Conservation (phyloP, 768 basidiomycete species). For the Rhizopogon vesiculosus region DNA sequence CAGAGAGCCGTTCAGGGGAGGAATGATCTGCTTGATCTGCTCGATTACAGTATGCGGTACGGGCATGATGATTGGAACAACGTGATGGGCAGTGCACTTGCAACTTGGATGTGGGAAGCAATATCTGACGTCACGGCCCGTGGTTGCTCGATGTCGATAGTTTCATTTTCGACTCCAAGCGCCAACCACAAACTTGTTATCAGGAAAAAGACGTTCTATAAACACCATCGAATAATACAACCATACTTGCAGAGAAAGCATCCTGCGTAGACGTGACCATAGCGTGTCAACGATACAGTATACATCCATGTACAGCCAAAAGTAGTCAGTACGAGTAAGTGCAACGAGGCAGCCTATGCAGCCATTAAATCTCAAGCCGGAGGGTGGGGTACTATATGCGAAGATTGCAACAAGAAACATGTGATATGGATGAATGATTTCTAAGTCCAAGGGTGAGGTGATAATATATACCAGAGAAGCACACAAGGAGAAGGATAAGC, state of each 20-base stretch:
- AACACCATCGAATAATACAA: not conserved
- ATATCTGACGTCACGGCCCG: not conserved
- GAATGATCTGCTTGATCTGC: conserved; percentile 80
- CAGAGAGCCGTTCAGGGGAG: conserved; percentile 81
- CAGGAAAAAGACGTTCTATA: too few species aligned
- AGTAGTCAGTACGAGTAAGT: conserved; percentile 3
- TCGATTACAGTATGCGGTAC: conserved; percentile 57
- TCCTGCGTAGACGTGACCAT: conserved; percentile 4
- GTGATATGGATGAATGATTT: conserved; percentile 1
- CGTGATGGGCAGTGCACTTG: not conserved
- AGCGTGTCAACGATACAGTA: conserved; percentile 1
- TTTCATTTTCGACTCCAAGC: too few species aligned
- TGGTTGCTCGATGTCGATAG: too few species aligned
- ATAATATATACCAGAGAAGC: conserved; percentile 17
- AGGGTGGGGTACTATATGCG: conserved; percentile 15
- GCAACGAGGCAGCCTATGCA: conserved; percentile 9
- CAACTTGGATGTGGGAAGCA: not conserved
- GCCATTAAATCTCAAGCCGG: conserved; percentile 18
- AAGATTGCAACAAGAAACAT: not conserved
- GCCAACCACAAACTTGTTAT: too few species aligned
- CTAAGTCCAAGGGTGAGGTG: conserved; percentile 18
- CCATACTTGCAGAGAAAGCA: not conserved
- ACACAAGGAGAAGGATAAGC: not conserved
- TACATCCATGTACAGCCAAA: conserved; percentile 4
- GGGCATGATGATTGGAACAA: conserved; percentile 39